These are phyloP conservation scores for Colletotrichum sp. DNA, from an alignment of 2,329 filamentous ascomycete species.

Conservation along the genomic window DNA sequence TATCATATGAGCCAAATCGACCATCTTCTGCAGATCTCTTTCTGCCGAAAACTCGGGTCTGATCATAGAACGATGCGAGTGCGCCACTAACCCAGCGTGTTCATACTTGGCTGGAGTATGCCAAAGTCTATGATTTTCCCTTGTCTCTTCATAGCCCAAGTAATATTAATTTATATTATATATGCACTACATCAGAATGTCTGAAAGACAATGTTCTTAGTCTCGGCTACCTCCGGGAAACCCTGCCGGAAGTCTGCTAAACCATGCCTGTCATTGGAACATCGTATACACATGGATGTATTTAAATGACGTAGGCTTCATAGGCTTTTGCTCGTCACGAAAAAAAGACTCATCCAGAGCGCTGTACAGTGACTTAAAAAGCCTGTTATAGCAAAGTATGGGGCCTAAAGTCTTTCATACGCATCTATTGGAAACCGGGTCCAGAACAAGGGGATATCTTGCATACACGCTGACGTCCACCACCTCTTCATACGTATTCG, in stretches of 20 bases:
- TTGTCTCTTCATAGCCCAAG: not conserved
- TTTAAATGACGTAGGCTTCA: not conserved
- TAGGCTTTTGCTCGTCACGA: not conserved
- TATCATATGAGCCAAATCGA: not conserved
- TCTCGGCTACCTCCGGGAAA: not conserved
- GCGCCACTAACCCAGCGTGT: not conserved
- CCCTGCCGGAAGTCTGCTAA: not conserved
- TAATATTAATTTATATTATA: rapidly evolving
- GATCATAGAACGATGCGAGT: not conserved
- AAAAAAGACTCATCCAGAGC: no score
- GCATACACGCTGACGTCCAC: not conserved
- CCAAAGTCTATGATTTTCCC: not conserved
- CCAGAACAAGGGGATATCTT: not conserved
- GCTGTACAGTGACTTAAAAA: not conserved
- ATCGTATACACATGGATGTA: not conserved
- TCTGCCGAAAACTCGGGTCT: not conserved
- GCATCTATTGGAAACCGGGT: not conserved
- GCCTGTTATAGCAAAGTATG: not conserved
- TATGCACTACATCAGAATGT: not conserved
- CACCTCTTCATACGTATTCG: not conserved
- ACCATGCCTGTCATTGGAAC: not conserved
- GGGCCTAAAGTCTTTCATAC: not conserved
- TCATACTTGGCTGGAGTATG: not conserved
- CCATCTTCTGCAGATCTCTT: not conserved
- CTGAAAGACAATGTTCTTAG: not conserved